Percentiles rank a stretch among this genome's conserved stretches.
phyloP scores from a whole-genome alignment of 139 green algal species.

The Coelastrella sp. region DNA sequence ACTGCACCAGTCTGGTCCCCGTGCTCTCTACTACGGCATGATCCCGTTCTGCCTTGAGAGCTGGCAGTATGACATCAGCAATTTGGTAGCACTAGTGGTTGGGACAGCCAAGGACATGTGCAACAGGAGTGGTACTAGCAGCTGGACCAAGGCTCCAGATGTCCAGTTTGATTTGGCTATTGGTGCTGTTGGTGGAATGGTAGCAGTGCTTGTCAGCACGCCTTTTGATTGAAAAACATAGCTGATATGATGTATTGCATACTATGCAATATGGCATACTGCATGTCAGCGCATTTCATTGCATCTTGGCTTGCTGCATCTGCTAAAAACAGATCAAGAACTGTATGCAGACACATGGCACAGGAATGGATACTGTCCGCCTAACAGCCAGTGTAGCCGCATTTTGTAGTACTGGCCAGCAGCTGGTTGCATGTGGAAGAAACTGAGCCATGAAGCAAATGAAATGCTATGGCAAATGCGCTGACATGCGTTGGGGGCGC shows the following conservation, averaged over 20 bases:
- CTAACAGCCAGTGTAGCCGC: neutral
- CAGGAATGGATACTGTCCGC: neutral
- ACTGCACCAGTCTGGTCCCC: conserved; percentile 24
- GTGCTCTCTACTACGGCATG: conserved; percentile 56
- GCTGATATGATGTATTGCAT: no score
- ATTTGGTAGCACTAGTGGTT: conserved; percentile 66
- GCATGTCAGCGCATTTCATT: no score
- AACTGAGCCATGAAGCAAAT: neutral
- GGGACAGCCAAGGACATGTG: conserved; percentile 23
- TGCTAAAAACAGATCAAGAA: conserved; percentile 58
- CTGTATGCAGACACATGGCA: conserved; percentile 63
- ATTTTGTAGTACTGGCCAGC: conserved; percentile 48
- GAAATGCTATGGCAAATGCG: no score
- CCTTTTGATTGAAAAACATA: conserved; percentile 64
- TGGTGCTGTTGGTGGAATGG: conserved; percentile 50
- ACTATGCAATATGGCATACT: no score
- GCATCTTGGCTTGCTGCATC: no score
- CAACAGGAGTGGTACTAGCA: neutral
- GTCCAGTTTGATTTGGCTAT: conserved; percentile 11
- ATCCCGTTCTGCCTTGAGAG: conserved; percentile 65
- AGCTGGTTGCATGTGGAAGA: conserved; percentile 57
- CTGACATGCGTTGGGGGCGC: no score
- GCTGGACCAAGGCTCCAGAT: neutral
- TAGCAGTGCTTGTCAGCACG: conserved; percentile 71
- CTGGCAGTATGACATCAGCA: conserved; percentile 52